Base-by-base conservation (phyloP, 225 moss, liverwort and hornwort species). In the Bryum argenteum region DNA sequence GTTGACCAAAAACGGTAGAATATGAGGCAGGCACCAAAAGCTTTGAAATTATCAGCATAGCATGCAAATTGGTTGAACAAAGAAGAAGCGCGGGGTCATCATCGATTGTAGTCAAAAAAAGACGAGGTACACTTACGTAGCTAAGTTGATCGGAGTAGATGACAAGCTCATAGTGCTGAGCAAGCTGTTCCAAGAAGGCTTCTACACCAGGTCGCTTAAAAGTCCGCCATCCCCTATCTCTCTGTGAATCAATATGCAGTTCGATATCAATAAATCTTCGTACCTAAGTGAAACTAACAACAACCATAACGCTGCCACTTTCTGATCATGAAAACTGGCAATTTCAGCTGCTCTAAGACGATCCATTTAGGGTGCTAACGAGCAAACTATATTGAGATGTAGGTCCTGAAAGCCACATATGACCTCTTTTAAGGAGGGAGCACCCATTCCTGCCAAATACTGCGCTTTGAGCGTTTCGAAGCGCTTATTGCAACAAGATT, bases 141-240 rank as follows among this genome's bases (percentile, higher is more conserved):
- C 79, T 88, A 23, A 94, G 89, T 71, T 92, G 92, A 78, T 98
- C 98, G 17, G 98, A 92, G 70, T 98, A 98, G 33, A 98, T 87
- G 58, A 98, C 89, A 59, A 98, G 70, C 82, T 98, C 98, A 58
- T 98, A 98, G 51, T 92, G 92, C 78, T 94, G 98, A 65, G 92
- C 94, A 23, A 98, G 88, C 81, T 98, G 98, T 75, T 98, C 98
- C 84, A 98, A 64, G 69, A 98, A 98, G 24, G 92, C 88, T 65
- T 98, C 98, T 14, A 92, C 98, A 74, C 98, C 98, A 72, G 98
- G 98, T 71, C 98, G 79, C 77, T 98, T 98, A 52, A 98, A 98
- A 16, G 98, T 98, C 50, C 98, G 79, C 98, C 98, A 98, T 53
- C 98, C 98, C 71, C 94, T 92, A 81, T 98, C 98, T 51, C 98